Percentiles rank a stretch among this genome's conserved stretches.
Evolutionary conservation across 1,139 yeast species (phyloP).

Genomic region (Candida frijolesensis): DNA sequence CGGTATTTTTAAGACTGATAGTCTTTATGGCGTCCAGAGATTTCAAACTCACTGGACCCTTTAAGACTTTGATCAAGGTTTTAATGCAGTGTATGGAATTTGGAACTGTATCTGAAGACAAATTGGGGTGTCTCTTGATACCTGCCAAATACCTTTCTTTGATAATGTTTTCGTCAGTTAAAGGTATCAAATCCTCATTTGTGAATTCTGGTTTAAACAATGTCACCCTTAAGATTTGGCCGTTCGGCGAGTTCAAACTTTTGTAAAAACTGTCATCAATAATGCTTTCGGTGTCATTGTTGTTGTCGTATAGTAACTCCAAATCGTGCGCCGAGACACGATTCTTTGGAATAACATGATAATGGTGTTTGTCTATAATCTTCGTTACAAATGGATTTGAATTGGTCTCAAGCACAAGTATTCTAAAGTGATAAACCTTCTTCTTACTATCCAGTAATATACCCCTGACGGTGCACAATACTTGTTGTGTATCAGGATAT

Average conservation of each 20-base stretch:
- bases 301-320: conserved; percentile 15
- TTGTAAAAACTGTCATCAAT: conserved; percentile 41
- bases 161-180: conserved; percentile 30
- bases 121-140: conserved; percentile 29
- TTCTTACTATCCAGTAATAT: conserved; percentile 22
- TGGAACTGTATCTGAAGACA: conserved; percentile 44
- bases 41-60: conserved; percentile 56
- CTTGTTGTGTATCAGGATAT: conserved; percentile 23
- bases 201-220: conserved; percentile 36
- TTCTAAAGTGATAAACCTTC: conserved; percentile 34
- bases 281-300: conserved; percentile 16
- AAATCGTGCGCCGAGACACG: conserved; percentile 32
- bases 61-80: conserved; percentile 59
- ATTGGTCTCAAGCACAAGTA: conserved; percentile 30
- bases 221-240: conserved; percentile 37
- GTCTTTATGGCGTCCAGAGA: conserved; percentile 51
- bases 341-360: conserved; percentile 32
- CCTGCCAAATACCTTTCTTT: conserved; percentile 31
- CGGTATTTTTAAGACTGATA: conserved; percentile 50
- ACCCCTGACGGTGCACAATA: conserved; percentile 36
- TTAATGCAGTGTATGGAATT: conserved; percentile 55
- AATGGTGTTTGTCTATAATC: conserved; percentile 35
- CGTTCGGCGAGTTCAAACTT: conserved; percentile 26
- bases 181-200: conserved; percentile 24
- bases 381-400: conserved; percentile 25